Evolutionary conservation across 495 filamentous ascomycete genomes (phyloP), one percentile per base, ranked within the genome.

Genomic region (Physcia stellaris): DNA sequence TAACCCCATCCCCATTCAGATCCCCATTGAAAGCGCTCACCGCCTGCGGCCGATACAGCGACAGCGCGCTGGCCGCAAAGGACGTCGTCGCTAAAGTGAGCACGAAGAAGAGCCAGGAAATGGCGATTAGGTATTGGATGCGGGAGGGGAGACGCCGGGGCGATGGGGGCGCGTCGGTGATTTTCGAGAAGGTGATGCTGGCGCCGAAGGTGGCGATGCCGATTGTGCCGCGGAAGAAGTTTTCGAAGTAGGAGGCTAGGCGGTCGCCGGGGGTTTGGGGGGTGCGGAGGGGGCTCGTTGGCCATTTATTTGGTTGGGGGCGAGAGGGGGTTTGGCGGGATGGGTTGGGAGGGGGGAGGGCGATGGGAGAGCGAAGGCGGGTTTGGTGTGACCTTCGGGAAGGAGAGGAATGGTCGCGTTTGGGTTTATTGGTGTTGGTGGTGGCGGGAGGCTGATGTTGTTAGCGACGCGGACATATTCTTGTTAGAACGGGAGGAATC

Each of bases 31-130:
- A 43, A 6, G 20, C 31, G 1, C 16, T 23, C 2, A 43, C 23
- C 5, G 40, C 40, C 31, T 28, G n/a, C 7, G 23, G 31, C 4
- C 33, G 40, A 19, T 23, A 43, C 20, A 43, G 24, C 16, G 26
- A 22, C 34, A 43, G 22, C 13, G 33, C 31, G 4, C 21, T 40
- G 2, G 40, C 33, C 11, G 31, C 17, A 24, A 40, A 28, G 1
- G 33, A 28, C 17, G 40, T 38, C 18, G 22, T 29, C 0, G 40
- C 40, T 6, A 43, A 16, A 21, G 21, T 3, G 23, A 43, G 40
- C 11, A 43, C 23, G 23, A 43, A 43, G 24, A 43, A 34, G 5
- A 43, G 40, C 40, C 40, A 43, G 35, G 33, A 38, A 24, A 32
- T 23, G 35, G 40, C 20, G 21, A 43, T 21, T 13, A 28, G 33